These are phyloP conservation scores for Cryptococcus deneoformans DNA, from an alignment of 1,284 basidiomycete species.

Conservation along the genomic window DNA sequence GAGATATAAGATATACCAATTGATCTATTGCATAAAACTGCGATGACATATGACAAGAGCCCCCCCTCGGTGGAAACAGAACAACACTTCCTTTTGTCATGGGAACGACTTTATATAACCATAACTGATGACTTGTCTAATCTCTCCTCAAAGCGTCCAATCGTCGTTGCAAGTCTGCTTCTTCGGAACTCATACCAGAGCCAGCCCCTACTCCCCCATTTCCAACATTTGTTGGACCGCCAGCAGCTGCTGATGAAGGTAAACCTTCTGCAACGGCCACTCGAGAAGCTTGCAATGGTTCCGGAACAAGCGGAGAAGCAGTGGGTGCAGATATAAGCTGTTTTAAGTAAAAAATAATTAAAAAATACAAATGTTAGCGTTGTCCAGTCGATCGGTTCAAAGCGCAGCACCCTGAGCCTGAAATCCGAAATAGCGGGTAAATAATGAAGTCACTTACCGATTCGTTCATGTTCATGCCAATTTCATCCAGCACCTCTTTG, in stretches of 20 bases:
- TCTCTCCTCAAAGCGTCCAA: conserved; percentile 69
- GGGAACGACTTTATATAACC: too few species aligned
- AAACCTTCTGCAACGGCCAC: conserved; percentile 66
- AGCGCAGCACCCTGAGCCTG: neutral
- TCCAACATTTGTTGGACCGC: conserved; percentile 42
- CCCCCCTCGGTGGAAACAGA: too few species aligned
- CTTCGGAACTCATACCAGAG: conserved; percentile 61
- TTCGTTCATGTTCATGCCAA: conserved; percentile 88
- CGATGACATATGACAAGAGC: too few species aligned
- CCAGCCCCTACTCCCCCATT: conserved; percentile 48
- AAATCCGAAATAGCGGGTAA: neutral
- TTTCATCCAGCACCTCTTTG: conserved; percentile 95
- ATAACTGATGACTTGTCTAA: conserved; percentile 11
- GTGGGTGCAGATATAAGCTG: conserved; percentile 78
- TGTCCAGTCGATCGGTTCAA: neutral
- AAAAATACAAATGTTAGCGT: neutral
- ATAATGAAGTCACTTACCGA: conserved; percentile 59
- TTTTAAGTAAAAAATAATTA: conserved; percentile 69
- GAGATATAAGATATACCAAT: too few species aligned
- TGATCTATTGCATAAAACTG: too few species aligned
- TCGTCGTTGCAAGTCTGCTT: conserved; percentile 84
- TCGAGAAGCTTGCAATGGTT: conserved; percentile 62
- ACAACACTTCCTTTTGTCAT: too few species aligned
- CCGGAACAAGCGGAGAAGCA: conserved; percentile 59
- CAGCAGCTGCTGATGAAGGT: conserved; percentile 59